Evolutionary conservation across 805 yeast genomes (phyloP), one percentile per base, ranked within the genome.

Genomic region (Yarrowia alimentaria): DNA sequence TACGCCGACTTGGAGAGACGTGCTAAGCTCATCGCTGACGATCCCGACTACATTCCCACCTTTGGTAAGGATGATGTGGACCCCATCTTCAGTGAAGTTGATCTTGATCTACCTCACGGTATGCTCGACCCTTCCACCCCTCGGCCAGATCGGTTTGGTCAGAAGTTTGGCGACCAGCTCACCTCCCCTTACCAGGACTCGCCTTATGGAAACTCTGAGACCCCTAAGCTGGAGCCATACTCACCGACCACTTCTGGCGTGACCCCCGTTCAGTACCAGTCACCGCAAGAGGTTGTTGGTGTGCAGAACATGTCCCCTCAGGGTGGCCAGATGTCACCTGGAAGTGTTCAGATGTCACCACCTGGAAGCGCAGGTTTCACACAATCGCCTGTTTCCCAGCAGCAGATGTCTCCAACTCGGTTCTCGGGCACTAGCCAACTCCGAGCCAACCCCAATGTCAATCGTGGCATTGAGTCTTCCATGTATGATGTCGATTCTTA

Each of bases 1-100:
- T 83, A 70, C 60, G 67, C 64, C 26, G 51, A 34, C 6, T 40
- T 50, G 51, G 31, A 28, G 14, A 24, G 30, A 42, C 53, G 35
- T 13, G 50, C 35, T 25, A 30, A 50, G 32, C 34, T 42, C 19
- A 32, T 40, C 25, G 53, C 30, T 18, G 22, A 30, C 7, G 33
- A 42, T 26, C 51, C 29, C n/a, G 13, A 42, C 21, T 32, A 26
- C 12, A 24, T 35, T 6, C 47, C 28, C 18, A 7, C 25, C 6
- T 35, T 17, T 25, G 5, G 14, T 29, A 49, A 19, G 49, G 33
- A 37, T 20, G 33, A 37, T 28, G 35, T 20, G 47, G 52, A 49
- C 20, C 47, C 47, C 25, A 30, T 35, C n/a, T 38, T 35, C 34
- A 18, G 19, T 13, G 47, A 37, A 33, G 47, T 49, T n/a, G 45